Conservation (phyloP, 1,139 yeast species). For the Kluyveromyces marxianus region DNA sequence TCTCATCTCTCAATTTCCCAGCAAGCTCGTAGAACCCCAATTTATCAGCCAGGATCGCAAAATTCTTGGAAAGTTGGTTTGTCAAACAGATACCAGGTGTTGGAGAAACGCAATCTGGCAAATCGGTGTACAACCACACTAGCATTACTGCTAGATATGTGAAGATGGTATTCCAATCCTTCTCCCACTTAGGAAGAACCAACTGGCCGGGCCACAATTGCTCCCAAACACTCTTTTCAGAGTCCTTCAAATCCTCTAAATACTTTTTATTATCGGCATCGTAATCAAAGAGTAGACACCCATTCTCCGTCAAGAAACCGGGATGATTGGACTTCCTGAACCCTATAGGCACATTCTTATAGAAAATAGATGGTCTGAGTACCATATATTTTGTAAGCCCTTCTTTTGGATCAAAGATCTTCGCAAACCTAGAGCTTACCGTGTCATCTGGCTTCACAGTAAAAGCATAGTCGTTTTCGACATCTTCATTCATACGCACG, state of each 20-base stretch:
- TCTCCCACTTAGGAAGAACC: constrained; percentile 72
- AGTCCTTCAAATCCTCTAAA: constrained; percentile 36
- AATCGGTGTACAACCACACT: constrained; percentile 83
- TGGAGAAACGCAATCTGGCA: constrained; percentile 82
- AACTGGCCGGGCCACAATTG: constrained; percentile 87
- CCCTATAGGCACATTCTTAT: constrained; percentile 53
- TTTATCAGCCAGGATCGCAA: constrained; percentile 32
- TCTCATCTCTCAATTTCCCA: constrained; percentile 41
- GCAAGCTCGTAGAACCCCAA: constrained; percentile 37
- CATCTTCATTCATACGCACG: constrained; percentile 76
- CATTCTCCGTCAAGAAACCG: constrained; percentile 78
- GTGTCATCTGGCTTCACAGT: constrained; percentile 52
- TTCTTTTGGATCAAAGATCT: constrained; percentile 44
- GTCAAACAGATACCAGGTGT: constrained; percentile 87
- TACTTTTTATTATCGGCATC: constrained; percentile 45
- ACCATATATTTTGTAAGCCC: constrained; percentile 47
- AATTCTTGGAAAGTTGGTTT: constrained; percentile 44
- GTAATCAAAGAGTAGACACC: constrained; percentile 62
- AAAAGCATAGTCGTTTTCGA: constrained; percentile 86
- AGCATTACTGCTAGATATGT: constrained; percentile 41
- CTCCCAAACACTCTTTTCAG: constrained; percentile 44
- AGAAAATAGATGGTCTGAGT: constrained; percentile 73
- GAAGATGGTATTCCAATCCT: constrained; percentile 43
- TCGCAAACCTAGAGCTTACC: constrained; percentile 46
- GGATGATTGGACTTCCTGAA: constrained; percentile 68